phyloP scores from a whole-genome alignment of 805 yeast genomes.

The Ogataea ganodermae region DNA sequence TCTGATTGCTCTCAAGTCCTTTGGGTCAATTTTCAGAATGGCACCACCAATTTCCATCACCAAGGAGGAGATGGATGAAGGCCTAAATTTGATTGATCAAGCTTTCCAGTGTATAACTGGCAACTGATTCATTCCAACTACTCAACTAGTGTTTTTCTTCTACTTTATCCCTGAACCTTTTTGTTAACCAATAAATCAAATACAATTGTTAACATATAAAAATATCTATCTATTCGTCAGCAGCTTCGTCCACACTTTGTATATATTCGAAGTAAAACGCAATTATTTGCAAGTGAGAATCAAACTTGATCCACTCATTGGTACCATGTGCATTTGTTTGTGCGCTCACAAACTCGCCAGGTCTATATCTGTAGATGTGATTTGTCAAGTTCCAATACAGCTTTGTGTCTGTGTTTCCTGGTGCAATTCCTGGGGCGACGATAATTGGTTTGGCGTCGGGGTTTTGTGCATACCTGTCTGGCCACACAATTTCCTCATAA shows the following conservation, averaged over 20 bases:
- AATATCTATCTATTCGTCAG: constrained; percentile 9
- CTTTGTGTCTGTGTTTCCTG: constrained; percentile 66
- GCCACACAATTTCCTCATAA: constrained; percentile 50
- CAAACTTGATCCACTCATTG: constrained; percentile 54
- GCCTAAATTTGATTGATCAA: constrained; percentile 19
- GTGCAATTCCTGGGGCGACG: constrained; percentile 51
- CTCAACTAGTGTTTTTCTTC: too few species aligned
- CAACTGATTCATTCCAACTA: too few species aligned
- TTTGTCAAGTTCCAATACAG: constrained; percentile 57
- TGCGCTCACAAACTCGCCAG: constrained; percentile 37
- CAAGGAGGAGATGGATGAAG: constrained; percentile 23
- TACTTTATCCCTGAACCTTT: too few species aligned
- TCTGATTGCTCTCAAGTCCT: constrained; percentile 25
- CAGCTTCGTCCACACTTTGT: constrained; percentile 22
- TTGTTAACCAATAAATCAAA: too few species aligned
- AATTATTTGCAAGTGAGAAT: constrained; percentile 54
- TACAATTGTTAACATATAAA: not conserved
- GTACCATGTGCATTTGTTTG: constrained; percentile 55
- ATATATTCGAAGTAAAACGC: constrained; percentile 56
- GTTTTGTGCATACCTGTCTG: constrained; percentile 16
- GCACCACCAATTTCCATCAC: constrained; percentile 34
- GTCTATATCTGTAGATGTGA: constrained; percentile 58
- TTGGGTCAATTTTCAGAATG: constrained; percentile 17
- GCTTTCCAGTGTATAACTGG: constrained; percentile 13
- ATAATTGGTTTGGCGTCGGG: constrained; percentile 25